Percentiles rank a stretch among this genome's conserved stretches.
These are phyloP conservation scores for Cucurbita moschata DNA, from an alignment of 306 rosid species.

Conservation along the genomic window DNA sequence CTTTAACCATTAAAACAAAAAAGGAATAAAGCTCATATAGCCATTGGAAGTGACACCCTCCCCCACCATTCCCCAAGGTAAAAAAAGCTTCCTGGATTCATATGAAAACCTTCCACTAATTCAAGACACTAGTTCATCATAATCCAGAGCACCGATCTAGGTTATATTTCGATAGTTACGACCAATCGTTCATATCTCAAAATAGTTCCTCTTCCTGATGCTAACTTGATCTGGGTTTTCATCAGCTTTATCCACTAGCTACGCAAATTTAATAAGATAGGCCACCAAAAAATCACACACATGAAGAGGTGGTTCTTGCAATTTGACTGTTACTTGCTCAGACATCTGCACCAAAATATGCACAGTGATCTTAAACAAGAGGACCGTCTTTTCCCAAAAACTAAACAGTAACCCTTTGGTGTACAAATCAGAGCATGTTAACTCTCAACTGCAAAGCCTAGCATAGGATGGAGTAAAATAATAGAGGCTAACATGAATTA, in stretches of 20 bases:
- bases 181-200: neutral
- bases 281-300: neutral
- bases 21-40: neutral
- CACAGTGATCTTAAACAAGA: too few species aligned
- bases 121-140: neutral
- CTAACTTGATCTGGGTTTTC: conserved; percentile 14
- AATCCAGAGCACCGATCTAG: neutral
- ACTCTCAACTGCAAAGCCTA: neutral
- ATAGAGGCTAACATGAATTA: neutral
- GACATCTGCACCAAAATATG: conserved; percentile 51
- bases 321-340: conserved; percentile 25
- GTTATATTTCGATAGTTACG: neutral
- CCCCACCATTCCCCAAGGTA: neutral
- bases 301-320: conserved; percentile 7
- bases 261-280: conserved; percentile 10
- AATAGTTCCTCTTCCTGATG: neutral
- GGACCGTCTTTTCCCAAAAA: too few species aligned
- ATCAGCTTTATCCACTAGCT: conserved; percentile 21
- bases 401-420: neutral
- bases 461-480: neutral
- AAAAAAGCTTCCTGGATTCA: conserved; percentile 23
- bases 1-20: neutral
- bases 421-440: neutral
- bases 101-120: conserved; percentile 4
- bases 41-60: neutral